Percentiles rank a stretch among this genome's conserved stretches.
These are phyloP conservation scores for Gonium pectorale DNA, from an alignment of 139 green algal genomes.

Conservation along the genomic window DNA sequence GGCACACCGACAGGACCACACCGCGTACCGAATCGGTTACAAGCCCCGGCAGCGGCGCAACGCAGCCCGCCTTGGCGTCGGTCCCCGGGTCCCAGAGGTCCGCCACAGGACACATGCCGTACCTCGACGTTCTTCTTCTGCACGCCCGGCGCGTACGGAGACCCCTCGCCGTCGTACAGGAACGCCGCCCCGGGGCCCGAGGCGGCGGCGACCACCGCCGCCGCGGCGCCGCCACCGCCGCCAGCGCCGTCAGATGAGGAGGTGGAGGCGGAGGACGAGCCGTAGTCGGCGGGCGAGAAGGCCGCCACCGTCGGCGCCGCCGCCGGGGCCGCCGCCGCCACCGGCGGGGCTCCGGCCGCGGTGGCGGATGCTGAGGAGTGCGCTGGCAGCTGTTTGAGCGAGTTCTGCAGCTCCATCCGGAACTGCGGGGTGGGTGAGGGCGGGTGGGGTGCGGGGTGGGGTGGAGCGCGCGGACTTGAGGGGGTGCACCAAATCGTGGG, in stretches of 20 bases:
- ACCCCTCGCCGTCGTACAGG: constrained; percentile 16
- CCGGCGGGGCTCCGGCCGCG: neutral
- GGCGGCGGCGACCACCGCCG: neutral
- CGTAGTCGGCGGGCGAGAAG: neutral
- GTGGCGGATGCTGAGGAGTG: neutral
- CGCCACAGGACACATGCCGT: too few species aligned
- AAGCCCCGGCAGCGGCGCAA: neutral
- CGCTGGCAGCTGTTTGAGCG: constrained; percentile 7
- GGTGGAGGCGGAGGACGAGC: neutral
- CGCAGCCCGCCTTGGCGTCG: neutral
- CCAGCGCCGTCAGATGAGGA: too few species aligned
- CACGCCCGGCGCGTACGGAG: constrained; percentile 68
- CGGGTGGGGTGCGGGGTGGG: too few species aligned
- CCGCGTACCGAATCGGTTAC: too few species aligned
- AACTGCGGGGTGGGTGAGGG: too few species aligned
- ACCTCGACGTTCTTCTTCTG: constrained; percentile 72
- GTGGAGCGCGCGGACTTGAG: too few species aligned
- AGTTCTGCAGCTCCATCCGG: constrained; percentile 74
- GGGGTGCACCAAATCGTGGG: too few species aligned
- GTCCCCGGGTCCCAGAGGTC: too few species aligned
- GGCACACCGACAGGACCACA: too few species aligned
- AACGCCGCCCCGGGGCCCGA: neutral
- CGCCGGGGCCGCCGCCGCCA: neutral
- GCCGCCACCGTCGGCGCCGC: neutral
- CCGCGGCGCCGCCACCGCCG: too few species aligned